Conservation (phyloP, 495 filamentous ascomycete species). For the Chaetomium fimeti region DNA sequence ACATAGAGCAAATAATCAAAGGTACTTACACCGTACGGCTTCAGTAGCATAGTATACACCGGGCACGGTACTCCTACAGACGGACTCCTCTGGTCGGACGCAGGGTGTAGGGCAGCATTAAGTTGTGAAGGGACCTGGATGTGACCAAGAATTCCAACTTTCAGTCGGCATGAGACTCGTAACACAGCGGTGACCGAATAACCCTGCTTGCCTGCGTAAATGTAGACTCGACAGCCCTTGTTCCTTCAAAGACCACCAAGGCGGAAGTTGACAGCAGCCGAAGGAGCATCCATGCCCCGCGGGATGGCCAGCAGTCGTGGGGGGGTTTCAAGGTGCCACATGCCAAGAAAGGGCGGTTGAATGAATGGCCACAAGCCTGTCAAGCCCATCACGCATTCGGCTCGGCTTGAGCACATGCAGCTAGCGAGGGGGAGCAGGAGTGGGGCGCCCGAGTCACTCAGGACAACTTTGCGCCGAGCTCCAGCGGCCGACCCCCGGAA, state of each 20-base stretch:
- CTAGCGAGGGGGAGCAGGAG: constrained; percentile 3
- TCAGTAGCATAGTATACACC: background rate
- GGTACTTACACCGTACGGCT: background rate
- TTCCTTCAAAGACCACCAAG: too few relatives aligned
- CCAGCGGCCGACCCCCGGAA: constrained; percentile 16
- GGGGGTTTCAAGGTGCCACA: constrained; percentile 7
- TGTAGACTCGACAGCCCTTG: too few relatives aligned
- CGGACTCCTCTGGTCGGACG: too few relatives aligned
- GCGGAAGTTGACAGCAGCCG: too few relatives aligned
- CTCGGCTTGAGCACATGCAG: constrained; percentile 13
- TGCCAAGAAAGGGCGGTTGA: background rate
- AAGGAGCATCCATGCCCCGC: background rate
- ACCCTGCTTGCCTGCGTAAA: too few relatives aligned
- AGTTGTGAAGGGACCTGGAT: too few relatives aligned
- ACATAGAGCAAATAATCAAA: too few relatives aligned
- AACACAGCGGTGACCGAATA: too few relatives aligned
- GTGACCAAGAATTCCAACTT: too few relatives aligned
- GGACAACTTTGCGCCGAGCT: constrained; percentile 7
- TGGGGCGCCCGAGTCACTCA: constrained; percentile 4
- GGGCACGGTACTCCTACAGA: too few relatives aligned
- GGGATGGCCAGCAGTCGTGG: background rate
- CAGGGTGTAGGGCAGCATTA: background rate
- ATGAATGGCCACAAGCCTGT: background rate
- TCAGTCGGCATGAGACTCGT: too few relatives aligned
- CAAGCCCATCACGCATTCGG: background rate